A percentile compares a stretch with the other conserved stretches of the same genome.
Evolutionary conservation across 163 green algal species (phyloP).

Genomic region (Volvox carteri): DNA sequence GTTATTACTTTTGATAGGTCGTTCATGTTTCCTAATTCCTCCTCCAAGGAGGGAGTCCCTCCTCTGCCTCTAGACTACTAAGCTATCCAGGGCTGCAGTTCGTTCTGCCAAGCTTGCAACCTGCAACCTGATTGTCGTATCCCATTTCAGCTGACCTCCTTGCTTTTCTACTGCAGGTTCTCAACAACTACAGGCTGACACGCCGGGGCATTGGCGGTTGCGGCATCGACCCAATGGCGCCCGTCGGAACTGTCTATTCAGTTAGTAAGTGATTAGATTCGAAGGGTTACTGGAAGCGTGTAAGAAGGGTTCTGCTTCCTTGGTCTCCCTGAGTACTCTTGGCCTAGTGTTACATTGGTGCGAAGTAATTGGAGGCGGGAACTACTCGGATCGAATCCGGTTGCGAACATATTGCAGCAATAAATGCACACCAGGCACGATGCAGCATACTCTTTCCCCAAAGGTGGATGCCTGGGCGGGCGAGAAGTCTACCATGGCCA

Average conservation of each 20-base stretch:
- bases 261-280: neutral
- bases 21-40: neutral
- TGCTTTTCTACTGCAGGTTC: neutral
- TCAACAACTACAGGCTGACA: slow-evolving; percentile 4
- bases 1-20: neutral
- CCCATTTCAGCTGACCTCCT: neutral
- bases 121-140: neutral
- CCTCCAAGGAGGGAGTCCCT: neutral
- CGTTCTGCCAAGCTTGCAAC: neutral
- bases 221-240: slow-evolving; percentile 36
- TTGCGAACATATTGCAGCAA: too few relatives aligned
- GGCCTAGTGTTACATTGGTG: neutral
- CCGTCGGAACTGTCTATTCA: slow-evolving; percentile 19
- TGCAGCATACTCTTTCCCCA: too few relatives aligned
- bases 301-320: neutral
- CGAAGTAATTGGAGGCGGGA: neutral
- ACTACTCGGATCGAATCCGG: neutral
- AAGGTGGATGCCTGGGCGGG: too few relatives aligned
- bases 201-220: slow-evolving; percentile 24
- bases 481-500: too few relatives aligned
- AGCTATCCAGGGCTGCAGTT: neutral
- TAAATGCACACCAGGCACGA: too few relatives aligned
- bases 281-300: neutral
- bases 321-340: neutral
- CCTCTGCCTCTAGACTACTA: neutral